These are phyloP conservation scores for Ogataea salicorniae DNA, from an alignment of 805 yeast species.

Conservation along the genomic window DNA sequence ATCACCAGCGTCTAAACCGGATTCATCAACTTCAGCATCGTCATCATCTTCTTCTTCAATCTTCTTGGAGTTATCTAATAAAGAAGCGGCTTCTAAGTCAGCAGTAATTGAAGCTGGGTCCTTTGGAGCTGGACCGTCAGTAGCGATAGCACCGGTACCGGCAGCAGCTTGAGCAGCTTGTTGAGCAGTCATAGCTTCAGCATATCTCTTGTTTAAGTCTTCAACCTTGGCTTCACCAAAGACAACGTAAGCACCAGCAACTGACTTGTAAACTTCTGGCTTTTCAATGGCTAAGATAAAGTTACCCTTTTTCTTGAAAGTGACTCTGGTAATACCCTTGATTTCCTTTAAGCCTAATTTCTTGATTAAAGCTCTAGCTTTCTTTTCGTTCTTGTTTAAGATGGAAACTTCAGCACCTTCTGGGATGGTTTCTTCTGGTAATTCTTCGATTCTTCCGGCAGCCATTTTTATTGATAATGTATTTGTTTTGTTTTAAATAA, in stretches of 20 bases:
- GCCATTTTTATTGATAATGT: slow-evolving; percentile 10
- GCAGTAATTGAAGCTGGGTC: slow-evolving; percentile 78
- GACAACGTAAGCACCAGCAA: slow-evolving; percentile 91
- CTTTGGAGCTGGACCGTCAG: slow-evolving; percentile 39
- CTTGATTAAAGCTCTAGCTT: slow-evolving; percentile 85
- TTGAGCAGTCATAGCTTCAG: slow-evolving; percentile 78
- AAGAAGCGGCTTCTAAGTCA: slow-evolving; percentile 63
- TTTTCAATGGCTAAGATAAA: slow-evolving; percentile 83
- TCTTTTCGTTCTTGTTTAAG: slow-evolving; percentile 87
- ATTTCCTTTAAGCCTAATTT: slow-evolving; percentile 87
- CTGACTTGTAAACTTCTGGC: slow-evolving; percentile 94
- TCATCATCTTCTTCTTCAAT: slow-evolving; percentile 39
- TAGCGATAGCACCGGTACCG: slow-evolving; percentile 32
- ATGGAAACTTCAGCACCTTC: slow-evolving; percentile 80
- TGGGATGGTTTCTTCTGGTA: slow-evolving; percentile 47
- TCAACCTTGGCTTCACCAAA: slow-evolving; percentile 98
- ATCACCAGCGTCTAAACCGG: slow-evolving; percentile 79
- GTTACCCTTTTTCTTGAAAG: slow-evolving; percentile 91
- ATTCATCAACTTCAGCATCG: slow-evolving; percentile 74
- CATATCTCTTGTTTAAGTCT: slow-evolving; percentile 84
- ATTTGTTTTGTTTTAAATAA: background rate
- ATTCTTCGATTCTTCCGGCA: slow-evolving; percentile 29
- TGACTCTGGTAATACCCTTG: slow-evolving; percentile 91
- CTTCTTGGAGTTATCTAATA: slow-evolving; percentile 35
- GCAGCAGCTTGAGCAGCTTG: slow-evolving; percentile 51